A percentile compares a stretch with the other conserved stretches of the same genome.
phyloP scores from a whole-genome alignment of 108 stramenopile species.

The Skeletonema menzelii region DNA sequence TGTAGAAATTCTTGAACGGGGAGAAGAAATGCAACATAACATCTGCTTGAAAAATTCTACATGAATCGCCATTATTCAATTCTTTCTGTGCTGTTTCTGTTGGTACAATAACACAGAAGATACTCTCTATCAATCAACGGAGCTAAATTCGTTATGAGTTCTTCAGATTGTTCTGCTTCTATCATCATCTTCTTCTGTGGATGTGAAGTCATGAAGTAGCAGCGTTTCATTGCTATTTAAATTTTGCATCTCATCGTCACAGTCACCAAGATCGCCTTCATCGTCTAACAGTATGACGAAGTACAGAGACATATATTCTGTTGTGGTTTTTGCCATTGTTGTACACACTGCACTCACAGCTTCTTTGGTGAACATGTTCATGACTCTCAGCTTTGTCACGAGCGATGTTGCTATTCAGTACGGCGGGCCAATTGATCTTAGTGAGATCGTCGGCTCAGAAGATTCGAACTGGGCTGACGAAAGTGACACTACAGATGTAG shows the following conservation, averaged over 20 bases:
- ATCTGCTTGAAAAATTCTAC: too few relatives aligned
- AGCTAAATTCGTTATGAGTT: too few relatives aligned
- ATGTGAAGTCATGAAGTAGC: not conserved
- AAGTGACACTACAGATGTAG: not conserved
- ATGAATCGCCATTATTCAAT: too few relatives aligned
- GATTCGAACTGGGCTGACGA: not conserved
- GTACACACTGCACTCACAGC: not conserved
- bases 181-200: too few relatives aligned
- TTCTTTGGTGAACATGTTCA: not conserved
- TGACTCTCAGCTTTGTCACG: not conserved
- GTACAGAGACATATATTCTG: not conserved
- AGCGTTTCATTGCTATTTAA: not conserved
- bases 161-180: too few relatives aligned
- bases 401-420: not conserved
- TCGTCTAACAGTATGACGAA: not conserved
- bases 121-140: too few relatives aligned
- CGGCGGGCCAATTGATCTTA: not conserved
- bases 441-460: not conserved
- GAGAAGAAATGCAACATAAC: too few relatives aligned
- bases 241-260: not conserved
- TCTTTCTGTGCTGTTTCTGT: too few relatives aligned
- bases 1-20: too few relatives aligned
- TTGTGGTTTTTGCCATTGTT: not conserved
- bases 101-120: too few relatives aligned
- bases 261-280: not conserved